phyloP scores from a whole-genome alignment of 148 eudicot species.

The Vaccinium corymbosum region DNA sequence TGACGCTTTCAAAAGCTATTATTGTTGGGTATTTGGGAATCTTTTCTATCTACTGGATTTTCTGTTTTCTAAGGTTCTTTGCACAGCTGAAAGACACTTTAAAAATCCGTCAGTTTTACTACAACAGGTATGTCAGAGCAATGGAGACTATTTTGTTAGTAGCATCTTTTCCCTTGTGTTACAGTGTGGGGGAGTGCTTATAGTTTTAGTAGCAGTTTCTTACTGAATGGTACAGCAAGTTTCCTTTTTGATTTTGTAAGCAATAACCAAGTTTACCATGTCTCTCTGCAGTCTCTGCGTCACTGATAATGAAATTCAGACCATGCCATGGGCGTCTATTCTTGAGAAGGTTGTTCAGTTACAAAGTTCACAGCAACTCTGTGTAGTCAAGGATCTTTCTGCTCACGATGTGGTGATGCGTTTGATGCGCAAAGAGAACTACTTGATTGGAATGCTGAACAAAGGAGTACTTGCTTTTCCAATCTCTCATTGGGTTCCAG shows the following conservation, averaged over 20 bases:
- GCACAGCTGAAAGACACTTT: constrained; percentile 80
- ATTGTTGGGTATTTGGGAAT: constrained; percentile 87
- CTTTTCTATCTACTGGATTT: constrained; percentile 71
- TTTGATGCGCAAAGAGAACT: constrained; percentile 93
- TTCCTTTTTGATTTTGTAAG: neutral
- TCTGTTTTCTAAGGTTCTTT: constrained; percentile 87
- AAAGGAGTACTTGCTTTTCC: constrained; percentile 91
- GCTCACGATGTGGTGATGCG: constrained; percentile 91
- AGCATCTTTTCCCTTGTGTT: neutral
- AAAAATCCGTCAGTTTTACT: constrained; percentile 71
- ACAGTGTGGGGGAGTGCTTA: neutral
- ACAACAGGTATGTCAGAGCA: constrained; percentile 49
- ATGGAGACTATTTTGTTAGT: neutral
- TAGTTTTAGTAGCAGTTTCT: neutral
- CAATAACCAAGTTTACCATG: neutral
- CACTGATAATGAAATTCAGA: constrained; percentile 81
- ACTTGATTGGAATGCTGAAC: constrained; percentile 95
- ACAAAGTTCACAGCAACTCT: constrained; percentile 62
- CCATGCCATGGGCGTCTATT: constrained; percentile 84
- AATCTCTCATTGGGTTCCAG: constrained; percentile 81
- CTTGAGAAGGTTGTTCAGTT: constrained; percentile 79
- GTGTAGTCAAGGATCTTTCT: constrained; percentile 86
- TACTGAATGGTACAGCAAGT: too few relatives aligned
- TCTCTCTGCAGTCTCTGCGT: constrained; percentile 76
- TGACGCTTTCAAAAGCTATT: constrained; percentile 66